Percentiles rank a stretch among this genome's conserved stretches.
Evolutionary conservation across 2,329 filamentous ascomycete genomes (phyloP).

Genomic region (Venturia aucupariae): DNA sequence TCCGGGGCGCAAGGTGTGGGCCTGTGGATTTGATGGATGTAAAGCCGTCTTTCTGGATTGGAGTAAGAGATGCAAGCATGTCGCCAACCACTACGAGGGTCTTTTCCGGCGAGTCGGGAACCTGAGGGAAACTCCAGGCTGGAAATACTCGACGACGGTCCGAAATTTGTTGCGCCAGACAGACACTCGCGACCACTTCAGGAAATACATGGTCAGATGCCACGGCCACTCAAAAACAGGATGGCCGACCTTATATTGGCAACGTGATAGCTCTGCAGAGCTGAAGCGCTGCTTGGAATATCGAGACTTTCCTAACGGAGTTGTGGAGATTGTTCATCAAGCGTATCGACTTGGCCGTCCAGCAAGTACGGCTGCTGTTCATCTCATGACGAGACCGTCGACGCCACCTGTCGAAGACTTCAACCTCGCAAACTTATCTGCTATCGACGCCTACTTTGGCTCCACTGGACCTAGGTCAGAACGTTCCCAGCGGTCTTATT

Average conservation of each 20-base stretch:
- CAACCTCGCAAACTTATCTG: background rate
- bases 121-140: background rate
- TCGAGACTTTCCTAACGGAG: conserved; percentile 10
- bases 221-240: conserved; percentile 9
- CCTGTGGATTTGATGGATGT: conserved; percentile 14
- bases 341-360: conserved; percentile 14
- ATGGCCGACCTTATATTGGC: conserved; percentile 13
- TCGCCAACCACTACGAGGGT: conserved; percentile 12
- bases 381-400: conserved; percentile 11
- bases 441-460: background rate
- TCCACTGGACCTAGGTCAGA: background rate
- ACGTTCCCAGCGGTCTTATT: background rate
- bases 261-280: conserved; percentile 4
- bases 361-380: background rate
- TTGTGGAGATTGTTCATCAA: background rate
- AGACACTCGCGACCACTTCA: conserved; percentile 13
- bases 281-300: conserved; percentile 13
- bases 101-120: background rate
- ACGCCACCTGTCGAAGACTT: background rate
- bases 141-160: conserved; percentile 10
- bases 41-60: conserved; percentile 13
- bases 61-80: conserved; percentile 14
- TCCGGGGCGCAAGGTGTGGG: conserved; percentile 11
- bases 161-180: conserved; percentile 14
- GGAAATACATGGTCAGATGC: conserved; percentile 11